Base-by-base conservation (phyloP, 1,284 basidiomycete genomes). In the Hymenochaete sp. region DNA sequence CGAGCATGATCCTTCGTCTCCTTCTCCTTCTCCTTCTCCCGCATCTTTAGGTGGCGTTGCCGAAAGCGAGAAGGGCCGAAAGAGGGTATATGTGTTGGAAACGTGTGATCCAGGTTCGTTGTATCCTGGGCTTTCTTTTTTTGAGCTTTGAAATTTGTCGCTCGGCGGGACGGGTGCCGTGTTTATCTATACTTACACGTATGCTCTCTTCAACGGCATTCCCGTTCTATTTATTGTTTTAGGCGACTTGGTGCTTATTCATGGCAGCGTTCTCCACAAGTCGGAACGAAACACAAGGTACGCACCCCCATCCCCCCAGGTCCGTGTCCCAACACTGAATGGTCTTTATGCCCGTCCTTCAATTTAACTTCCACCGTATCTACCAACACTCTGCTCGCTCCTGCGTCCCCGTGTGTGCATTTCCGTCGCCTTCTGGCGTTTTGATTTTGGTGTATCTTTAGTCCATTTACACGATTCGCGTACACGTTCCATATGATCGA, bases 401-500 rank as follows among this genome's bases (percentile, higher is more conserved):
- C n/a, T n/a, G n/a, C n/a, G n/a, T n/a, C n/a, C n/a, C n/a, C n/a
- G n/a, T n/a, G n/a, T n/a, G n/a, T n/a, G n/a, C n/a, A n/a, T n/a
- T n/a, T n/a, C n/a, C n/a, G n/a, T n/a, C n/a, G n/a, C n/a, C n/a
- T n/a, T n/a, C n/a, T n/a, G n/a, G n/a, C n/a, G n/a, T n/a, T n/a
- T n/a, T n/a, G n/a, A n/a, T n/a, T n/a, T n/a, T n/a, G n/a, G n/a
- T n/a, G n/a, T n/a, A n/a, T n/a, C n/a, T n/a, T n/a, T n/a, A 83
- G 72, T 59, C 67, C 61, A 47, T 70, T 70, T 57, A 91, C 88
- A 2, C 76, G 93, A 14, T 89, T 87, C 56, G 91, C 91, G 28
- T 96, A 95, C 60, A 95, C 92, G 1, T 96, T 96, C 65, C 93
- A 96, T 58, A 93, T 87, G 83, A 79, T 89, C 37, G 86, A 89